phyloP scores from a whole-genome alignment of 371 early-diverging fungal genomes.

The Actinomucor elegans region DNA sequence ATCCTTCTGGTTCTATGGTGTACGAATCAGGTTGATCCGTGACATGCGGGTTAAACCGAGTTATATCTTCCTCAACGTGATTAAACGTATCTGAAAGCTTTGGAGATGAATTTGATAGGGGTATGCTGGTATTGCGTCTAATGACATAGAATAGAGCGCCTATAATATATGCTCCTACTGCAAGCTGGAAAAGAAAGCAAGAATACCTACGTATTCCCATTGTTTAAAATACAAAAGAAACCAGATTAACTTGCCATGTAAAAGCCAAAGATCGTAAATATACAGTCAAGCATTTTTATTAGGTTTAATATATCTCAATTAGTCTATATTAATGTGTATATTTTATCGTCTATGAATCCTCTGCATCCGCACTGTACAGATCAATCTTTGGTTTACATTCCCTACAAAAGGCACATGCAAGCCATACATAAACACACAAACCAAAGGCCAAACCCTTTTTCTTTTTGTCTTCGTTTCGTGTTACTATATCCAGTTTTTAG shows the following conservation, averaged over 20 bases:
- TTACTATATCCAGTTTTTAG: neutral
- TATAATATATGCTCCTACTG: conserved; percentile 13
- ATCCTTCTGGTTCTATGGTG: conserved; percentile 26
- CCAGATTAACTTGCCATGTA: too few species aligned
- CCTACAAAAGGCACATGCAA: too few species aligned
- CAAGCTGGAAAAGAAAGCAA: conserved; percentile 21
- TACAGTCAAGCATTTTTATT: neutral
- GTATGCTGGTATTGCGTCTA: neutral
- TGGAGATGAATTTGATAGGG: neutral
- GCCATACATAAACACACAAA: neutral
- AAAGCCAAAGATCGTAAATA: conserved; percentile 1
- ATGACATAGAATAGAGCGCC: conserved; percentile 18
- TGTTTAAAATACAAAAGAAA: neutral
- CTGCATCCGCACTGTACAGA: too few species aligned
- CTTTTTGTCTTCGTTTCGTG: neutral
- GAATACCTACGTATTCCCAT: conserved; percentile 23
- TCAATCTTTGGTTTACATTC: too few species aligned
- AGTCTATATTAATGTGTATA: conserved; percentile 6
- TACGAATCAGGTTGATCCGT: conserved; percentile 25
- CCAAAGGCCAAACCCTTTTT: neutral
- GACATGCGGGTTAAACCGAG: conserved; percentile 1
- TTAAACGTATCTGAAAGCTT: too few species aligned
- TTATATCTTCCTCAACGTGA: too few species aligned
- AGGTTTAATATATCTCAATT: neutral
- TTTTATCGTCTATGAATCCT: too few species aligned